These are phyloP conservation scores for Yamadazyma songkhlaensis DNA, from an alignment of 1,139 yeast species.

Conservation along the genomic window DNA sequence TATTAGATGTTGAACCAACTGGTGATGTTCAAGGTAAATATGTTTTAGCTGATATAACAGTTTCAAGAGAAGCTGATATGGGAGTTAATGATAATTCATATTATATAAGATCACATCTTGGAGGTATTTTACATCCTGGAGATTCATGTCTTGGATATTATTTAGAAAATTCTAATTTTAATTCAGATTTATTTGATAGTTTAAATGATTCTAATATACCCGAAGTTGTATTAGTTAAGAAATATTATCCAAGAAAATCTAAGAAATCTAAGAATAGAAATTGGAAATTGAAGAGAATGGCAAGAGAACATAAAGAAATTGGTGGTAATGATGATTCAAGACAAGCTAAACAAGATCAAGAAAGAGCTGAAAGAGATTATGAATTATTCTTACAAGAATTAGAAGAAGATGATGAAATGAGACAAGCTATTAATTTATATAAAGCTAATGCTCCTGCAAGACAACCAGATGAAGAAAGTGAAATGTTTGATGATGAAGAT, in stretches of 20 bases:
- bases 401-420: slow-evolving; percentile 94
- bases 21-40: slow-evolving; percentile 79
- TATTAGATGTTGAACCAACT: slow-evolving; percentile 90
- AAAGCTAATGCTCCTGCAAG: slow-evolving; percentile 48
- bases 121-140: slow-evolving; percentile 93
- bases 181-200: slow-evolving; percentile 79
- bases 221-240: slow-evolving; percentile 93
- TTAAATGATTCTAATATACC: slow-evolving; percentile 64
- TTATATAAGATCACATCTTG: slow-evolving; percentile 85
- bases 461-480: slow-evolving; percentile 39
- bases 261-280: slow-evolving; percentile 76
- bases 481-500: slow-evolving; percentile 58
- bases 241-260: slow-evolving; percentile 77
- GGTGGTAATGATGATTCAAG: slow-evolving; percentile 76
- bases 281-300: slow-evolving; percentile 99
- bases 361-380: slow-evolving; percentile 91
- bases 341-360: slow-evolving; percentile 84
- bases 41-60: slow-evolving; percentile 86
- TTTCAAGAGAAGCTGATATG: slow-evolving; percentile 82
- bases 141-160: slow-evolving; percentile 92
- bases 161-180: slow-evolving; percentile 78
- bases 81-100: slow-evolving; percentile 80
- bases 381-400: slow-evolving; percentile 94
- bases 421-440: slow-evolving; percentile 86
- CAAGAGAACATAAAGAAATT: slow-evolving; percentile 85